Evolutionary conservation across 192 early-diverging fungal species (phyloP).

Genomic region (Tieghemiomyces parasiticus): DNA sequence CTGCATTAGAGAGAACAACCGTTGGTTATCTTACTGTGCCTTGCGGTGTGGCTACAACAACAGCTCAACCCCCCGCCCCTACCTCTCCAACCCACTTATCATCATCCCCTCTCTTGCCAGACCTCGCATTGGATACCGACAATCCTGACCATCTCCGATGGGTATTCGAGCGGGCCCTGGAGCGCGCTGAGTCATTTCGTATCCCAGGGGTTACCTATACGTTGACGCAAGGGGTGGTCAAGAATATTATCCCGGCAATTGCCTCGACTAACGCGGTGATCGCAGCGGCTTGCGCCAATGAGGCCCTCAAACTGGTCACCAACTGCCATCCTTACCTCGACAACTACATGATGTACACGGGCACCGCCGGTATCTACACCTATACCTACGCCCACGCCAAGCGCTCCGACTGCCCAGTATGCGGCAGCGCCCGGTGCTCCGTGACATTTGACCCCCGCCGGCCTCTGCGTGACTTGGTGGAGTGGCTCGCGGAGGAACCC

Average conservation of each 20-base stretch:
- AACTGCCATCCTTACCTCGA: slow-evolving; percentile 57
- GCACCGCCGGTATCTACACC: slow-evolving; percentile 81
- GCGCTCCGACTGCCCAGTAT: slow-evolving; percentile 83
- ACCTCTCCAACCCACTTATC: too few species aligned
- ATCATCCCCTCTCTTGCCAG: too few species aligned
- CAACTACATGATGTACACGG: slow-evolving; percentile 97
- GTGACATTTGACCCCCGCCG: slow-evolving; percentile 30
- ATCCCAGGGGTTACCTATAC: slow-evolving; percentile 82
- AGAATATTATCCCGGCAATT: slow-evolving; percentile 97
- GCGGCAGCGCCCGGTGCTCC: slow-evolving; percentile 43
- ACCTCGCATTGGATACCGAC: slow-evolving; percentile 57
- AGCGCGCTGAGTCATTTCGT: slow-evolving; percentile 62
- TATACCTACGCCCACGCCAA: slow-evolving; percentile 73
- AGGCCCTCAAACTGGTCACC: slow-evolving; percentile 86
- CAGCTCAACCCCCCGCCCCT: too few species aligned
- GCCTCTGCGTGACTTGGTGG: slow-evolving; percentile 73
- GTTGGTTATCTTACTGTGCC: too few species aligned
- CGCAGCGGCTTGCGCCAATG: slow-evolving; percentile 81
- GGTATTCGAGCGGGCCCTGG: slow-evolving; percentile 47
- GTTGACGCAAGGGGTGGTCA: slow-evolving; percentile 91
- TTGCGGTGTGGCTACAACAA: too few species aligned
- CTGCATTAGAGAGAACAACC: too few species aligned
- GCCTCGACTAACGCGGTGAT: slow-evolving; percentile 78
- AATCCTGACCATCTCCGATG: slow-evolving; percentile 62
- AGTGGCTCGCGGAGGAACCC: slow-evolving; percentile 54